A percentile compares a stretch with the other conserved stretches of the same genome.
Evolutionary conservation across 2,329 filamentous ascomycete genomes (phyloP).

Genomic region (Ilyonectria robusta): DNA sequence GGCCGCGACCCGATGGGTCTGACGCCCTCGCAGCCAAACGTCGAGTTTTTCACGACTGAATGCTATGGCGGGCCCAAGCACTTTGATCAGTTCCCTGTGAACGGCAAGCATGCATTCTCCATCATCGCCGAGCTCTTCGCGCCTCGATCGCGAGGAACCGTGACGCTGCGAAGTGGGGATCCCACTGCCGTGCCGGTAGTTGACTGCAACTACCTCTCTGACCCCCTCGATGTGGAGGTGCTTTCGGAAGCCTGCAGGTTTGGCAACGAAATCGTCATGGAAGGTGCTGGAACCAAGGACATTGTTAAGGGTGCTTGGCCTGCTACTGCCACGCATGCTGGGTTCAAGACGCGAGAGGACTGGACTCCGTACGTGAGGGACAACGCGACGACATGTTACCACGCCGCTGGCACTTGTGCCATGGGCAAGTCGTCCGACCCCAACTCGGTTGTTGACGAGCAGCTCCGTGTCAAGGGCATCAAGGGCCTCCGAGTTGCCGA

Average conservation of each 20-base stretch:
- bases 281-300: slow-evolving; percentile 70
- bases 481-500: slow-evolving; percentile 68
- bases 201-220: slow-evolving; percentile 70
- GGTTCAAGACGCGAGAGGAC: slow-evolving; percentile 62
- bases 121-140: slow-evolving; percentile 72
- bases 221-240: slow-evolving; percentile 71
- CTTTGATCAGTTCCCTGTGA: slow-evolving; percentile 66
- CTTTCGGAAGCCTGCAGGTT: slow-evolving; percentile 71
- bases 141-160: slow-evolving; percentile 69
- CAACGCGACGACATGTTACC: slow-evolving; percentile 71
- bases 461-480: slow-evolving; percentile 67
- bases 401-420: slow-evolving; percentile 49
- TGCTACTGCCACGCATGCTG: slow-evolving; percentile 64
- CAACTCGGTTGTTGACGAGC: slow-evolving; percentile 67
- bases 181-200: slow-evolving; percentile 67
- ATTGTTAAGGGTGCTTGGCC: slow-evolving; percentile 75
- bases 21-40: slow-evolving; percentile 68
- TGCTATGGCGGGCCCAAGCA: slow-evolving; percentile 74
- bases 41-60: slow-evolving; percentile 75
- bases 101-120: slow-evolving; percentile 69
- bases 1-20: slow-evolving; percentile 76
- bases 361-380: slow-evolving; percentile 71
- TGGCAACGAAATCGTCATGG: slow-evolving; percentile 72
- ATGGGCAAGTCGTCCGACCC: slow-evolving; percentile 60
- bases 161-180: slow-evolving; percentile 64